Base-by-base conservation (phyloP, 1,284 basidiomycete species). In the Fomitiporia mediterranea region DNA sequence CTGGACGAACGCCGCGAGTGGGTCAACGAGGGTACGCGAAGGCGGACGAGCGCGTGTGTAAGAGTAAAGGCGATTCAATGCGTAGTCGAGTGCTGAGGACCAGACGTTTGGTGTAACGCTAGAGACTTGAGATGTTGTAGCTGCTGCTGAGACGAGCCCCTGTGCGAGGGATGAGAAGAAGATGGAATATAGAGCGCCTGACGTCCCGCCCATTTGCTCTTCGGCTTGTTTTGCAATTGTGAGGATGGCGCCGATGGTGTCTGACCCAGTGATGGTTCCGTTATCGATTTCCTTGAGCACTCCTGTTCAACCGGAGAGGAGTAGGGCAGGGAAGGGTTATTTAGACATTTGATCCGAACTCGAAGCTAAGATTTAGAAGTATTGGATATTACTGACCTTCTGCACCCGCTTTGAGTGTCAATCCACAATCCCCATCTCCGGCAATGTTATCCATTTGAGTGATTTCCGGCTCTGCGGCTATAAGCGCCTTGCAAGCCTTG, bases 21-120 rank as follows among this genome's bases (percentile, higher is more conserved):
- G 94, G 70, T 98, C 94, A 42, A 98, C 80, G 30, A 98, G 82
- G 2, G 94, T 97, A 63, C 94, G 83, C 8, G 90, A 93, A 3
- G 94, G 94, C 0, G 87, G 87, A 21, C 94, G 83, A 4, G 94
- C 94, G 43, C 84, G 82, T 0, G 94, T 96, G 74, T 95, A 97
- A 23, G 83, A 85, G 73, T 91, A 94, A 25, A 98, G 72, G 56
- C 83, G 85, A 21, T 70, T 70, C 43, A 92, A 78, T 3, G 94
- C 91, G 9, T 73, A 74, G 19, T 70, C 68, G 53, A 86, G 77
- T 13, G 85, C 84, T 35, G 65, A 61, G 19, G 78, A 72, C 92
- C 92, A 96, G 2, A 81, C 71, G 28, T 78, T 72, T 0, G 74
- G 67, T 0, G 81, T 81, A 39, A 73, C 69, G 13, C 63, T 62